Evolutionary conservation across 2,329 filamentous ascomycete species (phyloP).

Genomic region (Chalaropsis ovoidea): DNA sequence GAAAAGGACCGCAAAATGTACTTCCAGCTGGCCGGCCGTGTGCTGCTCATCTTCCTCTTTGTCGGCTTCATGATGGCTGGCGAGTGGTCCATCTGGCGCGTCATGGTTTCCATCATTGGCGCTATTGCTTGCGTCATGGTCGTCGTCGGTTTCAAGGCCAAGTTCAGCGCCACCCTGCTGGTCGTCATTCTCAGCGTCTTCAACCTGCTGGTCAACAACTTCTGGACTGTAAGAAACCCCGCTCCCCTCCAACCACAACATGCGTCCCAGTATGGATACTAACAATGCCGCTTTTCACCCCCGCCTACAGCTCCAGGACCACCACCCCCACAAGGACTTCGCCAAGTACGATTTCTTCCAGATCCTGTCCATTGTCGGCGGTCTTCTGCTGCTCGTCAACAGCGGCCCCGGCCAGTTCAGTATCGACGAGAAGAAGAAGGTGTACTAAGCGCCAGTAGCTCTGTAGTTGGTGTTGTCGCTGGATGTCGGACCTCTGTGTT

Average conservation of each 20-base stretch:
- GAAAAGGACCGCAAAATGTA: conserved; percentile 99
- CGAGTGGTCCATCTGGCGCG: conserved; percentile 80
- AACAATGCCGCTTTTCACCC: neutral
- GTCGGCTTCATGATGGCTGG: conserved; percentile 93
- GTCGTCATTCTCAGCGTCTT: conserved; percentile 93
- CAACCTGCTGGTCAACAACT: conserved; percentile 98
- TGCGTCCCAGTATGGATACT: neutral
- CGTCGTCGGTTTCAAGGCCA: conserved; percentile 98
- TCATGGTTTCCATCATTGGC: conserved; percentile 74
- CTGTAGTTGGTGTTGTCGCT: neutral
- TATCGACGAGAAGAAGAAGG: conserved; percentile 99
- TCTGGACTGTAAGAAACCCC: conserved; percentile 74
- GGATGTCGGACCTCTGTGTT: neutral
- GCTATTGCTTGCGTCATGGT: conserved; percentile 95
- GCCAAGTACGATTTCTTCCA: conserved; percentile 99
- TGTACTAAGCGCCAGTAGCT: conserved; percentile 54
- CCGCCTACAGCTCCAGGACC: conserved; percentile 68
- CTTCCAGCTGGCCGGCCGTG: conserved; percentile 92
- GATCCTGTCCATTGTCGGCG: conserved; percentile 95
- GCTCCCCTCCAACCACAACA: neutral
- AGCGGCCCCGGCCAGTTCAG: conserved; percentile 96
- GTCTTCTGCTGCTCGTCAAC: conserved; percentile 92
- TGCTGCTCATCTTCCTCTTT: conserved; percentile 95
- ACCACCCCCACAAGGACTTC: conserved; percentile 99
- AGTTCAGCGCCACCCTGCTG: conserved; percentile 92